phyloP scores from a whole-genome alignment of 805 yeast genomes.

The Yamadazyma insecticola region DNA sequence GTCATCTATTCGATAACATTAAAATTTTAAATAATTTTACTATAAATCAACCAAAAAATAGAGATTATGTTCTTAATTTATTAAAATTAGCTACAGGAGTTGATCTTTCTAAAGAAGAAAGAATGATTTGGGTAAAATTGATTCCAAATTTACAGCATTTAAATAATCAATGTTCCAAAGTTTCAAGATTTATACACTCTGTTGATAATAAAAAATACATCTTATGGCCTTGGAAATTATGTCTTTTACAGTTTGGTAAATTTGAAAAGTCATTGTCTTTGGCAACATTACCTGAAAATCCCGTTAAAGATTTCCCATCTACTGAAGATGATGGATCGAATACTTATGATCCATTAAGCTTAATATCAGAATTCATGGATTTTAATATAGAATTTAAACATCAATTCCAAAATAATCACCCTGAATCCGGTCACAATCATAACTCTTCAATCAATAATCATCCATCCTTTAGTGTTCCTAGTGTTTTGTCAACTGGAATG shows the following conservation, averaged over 20 bases:
- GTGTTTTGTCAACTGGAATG: slow-evolving; percentile 17
- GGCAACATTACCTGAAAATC: neutral
- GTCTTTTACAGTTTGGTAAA: slow-evolving; percentile 52
- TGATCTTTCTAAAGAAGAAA: slow-evolving; percentile 15
- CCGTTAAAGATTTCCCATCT: neutral
- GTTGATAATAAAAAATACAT: slow-evolving; percentile 53
- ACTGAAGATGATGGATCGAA: too few relatives aligned
- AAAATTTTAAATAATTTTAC: slow-evolving; percentile 21
- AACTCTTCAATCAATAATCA: slow-evolving; percentile 4
- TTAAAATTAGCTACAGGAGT: slow-evolving; percentile 33
- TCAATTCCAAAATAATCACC: slow-evolving; percentile 7
- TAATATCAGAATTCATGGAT: slow-evolving; percentile 34
- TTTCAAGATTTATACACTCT: slow-evolving; percentile 52
- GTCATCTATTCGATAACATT: slow-evolving; percentile 33
- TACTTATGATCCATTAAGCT: slow-evolving; percentile 23
- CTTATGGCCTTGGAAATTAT: slow-evolving; percentile 69
- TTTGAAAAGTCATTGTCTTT: slow-evolving; percentile 11
- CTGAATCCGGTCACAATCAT: too few relatives aligned
- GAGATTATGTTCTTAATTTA: slow-evolving; percentile 22
- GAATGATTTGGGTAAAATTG: slow-evolving; percentile 56
- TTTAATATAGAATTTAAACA: slow-evolving; percentile 22
- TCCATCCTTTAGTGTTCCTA: slow-evolving; percentile 13
- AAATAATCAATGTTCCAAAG: slow-evolving; percentile 61
- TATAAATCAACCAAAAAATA: slow-evolving; percentile 15
- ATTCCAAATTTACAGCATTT: slow-evolving; percentile 66